Conservation (phyloP, 176 grass and related monocot species). For the Raddia distichophylla region DNA sequence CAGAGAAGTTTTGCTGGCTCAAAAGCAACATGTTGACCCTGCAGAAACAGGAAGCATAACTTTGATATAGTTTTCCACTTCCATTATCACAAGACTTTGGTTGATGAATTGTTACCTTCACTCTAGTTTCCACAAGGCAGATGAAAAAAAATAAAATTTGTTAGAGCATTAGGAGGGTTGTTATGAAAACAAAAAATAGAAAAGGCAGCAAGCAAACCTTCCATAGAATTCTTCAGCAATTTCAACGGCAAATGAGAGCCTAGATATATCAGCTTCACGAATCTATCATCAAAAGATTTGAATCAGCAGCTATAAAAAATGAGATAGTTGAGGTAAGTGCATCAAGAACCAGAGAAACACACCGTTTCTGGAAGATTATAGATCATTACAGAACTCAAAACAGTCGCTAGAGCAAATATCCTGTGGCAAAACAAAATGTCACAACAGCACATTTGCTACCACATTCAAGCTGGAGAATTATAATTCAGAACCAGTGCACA, state of each 20-base stretch:
- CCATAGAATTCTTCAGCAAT: conserved; percentile 96
- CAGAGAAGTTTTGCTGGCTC: conserved; percentile 95
- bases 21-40: conserved; percentile 96
- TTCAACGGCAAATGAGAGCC: conserved; percentile 93
- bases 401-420: conserved; percentile 93
- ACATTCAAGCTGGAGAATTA: neutral
- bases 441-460: neutral
- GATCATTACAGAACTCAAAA: conserved; percentile 90
- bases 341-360: conserved; percentile 25
- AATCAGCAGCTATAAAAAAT: conserved; percentile 29
- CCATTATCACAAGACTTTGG: conserved; percentile 16
- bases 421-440: conserved; percentile 38
- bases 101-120: conserved; percentile 74
- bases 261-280: conserved; percentile 92
- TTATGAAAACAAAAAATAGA: conserved; percentile 28
- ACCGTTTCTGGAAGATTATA: conserved; percentile 98
- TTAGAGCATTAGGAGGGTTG: conserved; percentile 43
- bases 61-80: neutral
- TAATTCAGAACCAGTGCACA: conserved; percentile 2
- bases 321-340: neutral
- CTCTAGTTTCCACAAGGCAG: conserved; percentile 56
- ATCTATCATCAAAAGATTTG: conserved; percentile 59
- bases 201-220: conserved; percentile 55
- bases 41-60: conserved; percentile 17
- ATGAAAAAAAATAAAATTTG: conserved; percentile 23